phyloP scores from a whole-genome alignment of 1,284 basidiomycete genomes.

The Amylostereum chailletii region DNA sequence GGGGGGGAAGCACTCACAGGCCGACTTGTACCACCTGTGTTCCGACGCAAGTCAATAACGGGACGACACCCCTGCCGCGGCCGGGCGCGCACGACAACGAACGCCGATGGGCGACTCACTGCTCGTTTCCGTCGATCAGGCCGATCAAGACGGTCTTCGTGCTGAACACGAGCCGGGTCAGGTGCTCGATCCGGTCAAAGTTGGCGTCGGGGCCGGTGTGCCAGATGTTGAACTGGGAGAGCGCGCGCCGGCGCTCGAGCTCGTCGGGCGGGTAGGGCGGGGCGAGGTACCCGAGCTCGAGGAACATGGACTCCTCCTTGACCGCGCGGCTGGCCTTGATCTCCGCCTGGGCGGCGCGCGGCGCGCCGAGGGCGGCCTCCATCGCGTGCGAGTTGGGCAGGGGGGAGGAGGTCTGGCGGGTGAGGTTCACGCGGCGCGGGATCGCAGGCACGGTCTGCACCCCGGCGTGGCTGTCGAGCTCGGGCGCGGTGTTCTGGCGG shows the following conservation, averaged over 20 bases:
- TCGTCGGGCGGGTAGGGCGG: slow-evolving; percentile 81
- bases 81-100: background rate
- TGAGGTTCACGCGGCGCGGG: slow-evolving; percentile 42
- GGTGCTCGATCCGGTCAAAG: slow-evolving; percentile 85
- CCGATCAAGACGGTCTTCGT: slow-evolving; percentile 81
- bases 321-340: slow-evolving; percentile 36
- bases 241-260: slow-evolving; percentile 66
- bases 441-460: slow-evolving; percentile 32
- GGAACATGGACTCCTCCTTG: slow-evolving; percentile 56
- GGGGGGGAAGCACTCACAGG: slow-evolving; percentile 3
- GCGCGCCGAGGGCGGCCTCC: slow-evolving; percentile 29
- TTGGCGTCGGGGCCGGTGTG: slow-evolving; percentile 80
- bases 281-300: slow-evolving; percentile 61
- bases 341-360: slow-evolving; percentile 27
- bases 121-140: slow-evolving; percentile 74
- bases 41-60: slow-evolving; percentile 1
- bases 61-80: slow-evolving; percentile 1
- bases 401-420: slow-evolving; percentile 53
- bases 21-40: slow-evolving; percentile 13
- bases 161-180: slow-evolving; percentile 89
- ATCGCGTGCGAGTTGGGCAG: slow-evolving; percentile 35
- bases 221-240: slow-evolving; percentile 87
- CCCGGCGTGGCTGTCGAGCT: slow-evolving; percentile 7
- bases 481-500: slow-evolving; percentile 2
- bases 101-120: slow-evolving; percentile 32